phyloP scores from a whole-genome alignment of 2,329 filamentous ascomycete genomes.

The Neopestalotiopsis rosae region DNA sequence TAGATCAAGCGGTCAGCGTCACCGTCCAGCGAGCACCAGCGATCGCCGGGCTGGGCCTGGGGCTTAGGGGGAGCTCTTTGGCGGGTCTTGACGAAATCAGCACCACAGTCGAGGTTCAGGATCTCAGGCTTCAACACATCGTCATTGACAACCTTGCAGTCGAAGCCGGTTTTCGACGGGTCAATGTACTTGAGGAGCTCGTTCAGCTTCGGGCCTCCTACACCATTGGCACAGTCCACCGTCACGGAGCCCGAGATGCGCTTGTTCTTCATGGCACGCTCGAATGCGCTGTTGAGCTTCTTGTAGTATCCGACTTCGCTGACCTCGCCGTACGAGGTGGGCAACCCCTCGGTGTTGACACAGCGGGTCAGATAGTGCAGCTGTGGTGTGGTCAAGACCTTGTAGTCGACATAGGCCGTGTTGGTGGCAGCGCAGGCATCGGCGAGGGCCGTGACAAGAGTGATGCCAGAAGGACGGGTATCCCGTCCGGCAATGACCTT shows the following conservation, averaged over 20 bases:
- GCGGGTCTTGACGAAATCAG: conserved; percentile 97
- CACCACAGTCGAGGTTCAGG: conserved; percentile 92
- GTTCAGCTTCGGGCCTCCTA: conserved; percentile 87
- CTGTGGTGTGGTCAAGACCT: conserved; percentile 94
- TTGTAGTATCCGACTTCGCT: conserved; percentile 94
- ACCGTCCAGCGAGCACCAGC: conserved; percentile 91
- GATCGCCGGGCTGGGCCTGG: conserved; percentile 75
- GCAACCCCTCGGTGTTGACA: conserved; percentile 88
- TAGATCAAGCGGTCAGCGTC: conserved; percentile 96
- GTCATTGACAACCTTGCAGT: conserved; percentile 90
- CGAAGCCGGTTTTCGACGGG: conserved; percentile 70
- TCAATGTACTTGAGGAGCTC: conserved; percentile 87
- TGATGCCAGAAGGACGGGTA: conserved; percentile 89
- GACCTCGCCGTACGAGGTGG: conserved; percentile 84
- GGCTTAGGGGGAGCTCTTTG: conserved; percentile 87
- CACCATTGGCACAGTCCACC: conserved; percentile 96
- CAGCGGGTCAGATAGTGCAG: conserved; percentile 96
- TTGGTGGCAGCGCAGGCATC: conserved; percentile 80
- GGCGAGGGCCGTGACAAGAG: conserved; percentile 78
- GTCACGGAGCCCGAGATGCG: conserved; percentile 77
- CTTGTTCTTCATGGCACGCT: conserved; percentile 77
- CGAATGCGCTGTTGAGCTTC: conserved; percentile 87
- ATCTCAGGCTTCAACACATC: conserved; percentile 88
- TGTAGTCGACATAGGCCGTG: conserved; percentile 81
- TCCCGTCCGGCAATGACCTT: conserved; percentile 91